phyloP scores from a whole-genome alignment of 805 yeast genomes.

The Jamesozyma rosinii region DNA sequence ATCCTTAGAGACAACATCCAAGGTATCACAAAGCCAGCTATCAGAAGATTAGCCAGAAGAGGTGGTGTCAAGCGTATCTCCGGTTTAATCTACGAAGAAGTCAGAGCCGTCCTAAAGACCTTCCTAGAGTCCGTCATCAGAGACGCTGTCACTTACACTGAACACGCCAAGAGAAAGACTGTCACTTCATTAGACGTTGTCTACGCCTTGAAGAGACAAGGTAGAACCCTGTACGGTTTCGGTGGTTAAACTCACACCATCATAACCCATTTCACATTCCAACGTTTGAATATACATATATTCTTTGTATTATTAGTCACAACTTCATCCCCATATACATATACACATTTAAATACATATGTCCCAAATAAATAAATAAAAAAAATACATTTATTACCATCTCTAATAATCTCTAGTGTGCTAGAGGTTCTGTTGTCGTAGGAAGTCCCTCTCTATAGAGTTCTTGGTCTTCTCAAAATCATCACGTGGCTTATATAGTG shows the following conservation, averaged over 20 bases:
- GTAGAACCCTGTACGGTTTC: conserved; percentile 99
- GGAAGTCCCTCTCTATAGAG: conserved; percentile 3
- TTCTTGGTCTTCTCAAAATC: conserved; percentile 1
- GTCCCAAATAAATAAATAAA: too few relatives aligned
- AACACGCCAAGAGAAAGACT: conserved; percentile 99
- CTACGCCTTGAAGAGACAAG: conserved; percentile 99
- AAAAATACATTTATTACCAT: too few relatives aligned
- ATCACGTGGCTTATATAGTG: conserved; percentile 3
- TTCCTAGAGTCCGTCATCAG: conserved; percentile 96
- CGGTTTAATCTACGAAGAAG: conserved; percentile 96
- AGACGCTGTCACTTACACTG: conserved; percentile 98
- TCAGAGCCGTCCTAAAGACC: conserved; percentile 90
- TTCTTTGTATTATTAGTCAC: conserved; percentile 2
- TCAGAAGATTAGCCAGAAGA: conserved; percentile 99
- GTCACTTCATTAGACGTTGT: conserved; percentile 98
- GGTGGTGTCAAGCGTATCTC: conserved; percentile 99
- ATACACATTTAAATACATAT: too few relatives aligned
- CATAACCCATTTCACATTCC: not conserved
- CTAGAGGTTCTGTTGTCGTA: too few relatives aligned
- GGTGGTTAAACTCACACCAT: conserved; percentile 63
- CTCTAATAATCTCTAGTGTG: too few relatives aligned
- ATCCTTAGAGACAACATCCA: conserved; percentile 98
- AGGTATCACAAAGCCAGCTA: conserved; percentile 99
- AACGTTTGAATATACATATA: not conserved
- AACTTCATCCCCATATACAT: not conserved